Evolutionary conservation across 371 early-diverging fungal genomes (phyloP), one percentile per base, ranked within the genome.

Genomic region (Mucor indicus): DNA sequence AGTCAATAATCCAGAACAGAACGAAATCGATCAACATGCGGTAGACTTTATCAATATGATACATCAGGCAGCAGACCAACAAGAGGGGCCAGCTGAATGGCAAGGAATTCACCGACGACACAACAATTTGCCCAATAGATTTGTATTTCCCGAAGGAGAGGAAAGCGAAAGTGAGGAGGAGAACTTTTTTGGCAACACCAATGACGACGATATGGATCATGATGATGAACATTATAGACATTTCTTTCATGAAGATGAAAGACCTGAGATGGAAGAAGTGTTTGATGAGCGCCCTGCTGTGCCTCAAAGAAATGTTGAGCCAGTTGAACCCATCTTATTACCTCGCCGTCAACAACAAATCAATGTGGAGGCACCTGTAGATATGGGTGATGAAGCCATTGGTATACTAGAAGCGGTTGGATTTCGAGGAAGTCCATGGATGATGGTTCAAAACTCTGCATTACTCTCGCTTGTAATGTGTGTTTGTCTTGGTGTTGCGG

Each of bases 351-450:
- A 36, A 24, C 31, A 30, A n/a, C 42, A 27, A 7, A 75, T 59
- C 4, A 53, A 42, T 11, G 59, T 55, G 13, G 60, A 60, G 2
- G 62, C 57, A 22, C 50, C 50, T 10, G 54, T 63, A 30, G 63
- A 63, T 36, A 44, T 63, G 20, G 73, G 67, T 23, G 90, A 84
- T 21, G 90, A 85, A 29, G 66, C 85, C 11, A 89, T 87, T 24
- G 89, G 86, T 6, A 77, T 92, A 32, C 61, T 93, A 22, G 93
- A 91, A 46, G 83, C 90, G 7, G 74, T 94, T 42, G 95, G 95
- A 12, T 76, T 94, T 62, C 73, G 85, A 13, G 95, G 94, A 0
- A 87, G 91, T 5, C 50, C 86, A 13, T 71, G 79, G 60, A 69
- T 79, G 48, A 58, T 91, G 0, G 50, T 84, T 12, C 90, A 91